These are phyloP conservation scores for Tetrapisispora taiwanensis DNA, from an alignment of 805 yeast species.

Conservation along the genomic window DNA sequence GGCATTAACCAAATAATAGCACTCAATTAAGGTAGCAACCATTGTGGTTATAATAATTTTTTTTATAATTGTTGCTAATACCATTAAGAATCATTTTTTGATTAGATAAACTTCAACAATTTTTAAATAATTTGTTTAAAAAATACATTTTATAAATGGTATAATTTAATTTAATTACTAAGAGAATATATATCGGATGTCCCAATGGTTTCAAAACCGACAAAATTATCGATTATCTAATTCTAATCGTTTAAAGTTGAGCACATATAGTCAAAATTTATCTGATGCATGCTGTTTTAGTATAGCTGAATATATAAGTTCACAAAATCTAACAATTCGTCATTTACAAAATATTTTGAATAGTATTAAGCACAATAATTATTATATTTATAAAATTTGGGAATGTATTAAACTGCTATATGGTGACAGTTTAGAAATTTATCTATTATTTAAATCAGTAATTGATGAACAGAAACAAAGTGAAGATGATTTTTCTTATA, in stretches of 20 bases:
- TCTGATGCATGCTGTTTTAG: neutral
- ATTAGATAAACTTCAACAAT: too few relatives aligned
- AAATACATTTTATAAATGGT: too few relatives aligned
- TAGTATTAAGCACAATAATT: neutral
- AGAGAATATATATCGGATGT: neutral
- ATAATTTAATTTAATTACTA: too few relatives aligned
- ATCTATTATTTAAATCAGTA: neutral
- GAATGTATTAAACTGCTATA: neutral
- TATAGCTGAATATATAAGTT: neutral
- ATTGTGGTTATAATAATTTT: too few relatives aligned
- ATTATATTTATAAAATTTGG: neutral
- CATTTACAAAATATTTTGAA: neutral
- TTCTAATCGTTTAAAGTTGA: neutral
- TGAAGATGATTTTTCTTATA: neutral
- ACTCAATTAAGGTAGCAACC: too few relatives aligned
- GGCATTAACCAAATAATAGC: too few relatives aligned
- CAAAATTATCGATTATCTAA: neutral
- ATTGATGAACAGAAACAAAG: neutral
- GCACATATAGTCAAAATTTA: neutral
- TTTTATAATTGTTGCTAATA: too few relatives aligned
- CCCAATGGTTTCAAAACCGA: neutral
- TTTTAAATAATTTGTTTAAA: too few relatives aligned
- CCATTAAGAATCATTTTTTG: too few relatives aligned
- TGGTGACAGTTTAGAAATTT: conserved; percentile 3
- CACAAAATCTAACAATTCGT: neutral